A percentile compares a stretch with the other conserved stretches of the same genome.
phyloP scores from a whole-genome alignment of 164 flowering plant species.

The Liriodendron chinense region DNA sequence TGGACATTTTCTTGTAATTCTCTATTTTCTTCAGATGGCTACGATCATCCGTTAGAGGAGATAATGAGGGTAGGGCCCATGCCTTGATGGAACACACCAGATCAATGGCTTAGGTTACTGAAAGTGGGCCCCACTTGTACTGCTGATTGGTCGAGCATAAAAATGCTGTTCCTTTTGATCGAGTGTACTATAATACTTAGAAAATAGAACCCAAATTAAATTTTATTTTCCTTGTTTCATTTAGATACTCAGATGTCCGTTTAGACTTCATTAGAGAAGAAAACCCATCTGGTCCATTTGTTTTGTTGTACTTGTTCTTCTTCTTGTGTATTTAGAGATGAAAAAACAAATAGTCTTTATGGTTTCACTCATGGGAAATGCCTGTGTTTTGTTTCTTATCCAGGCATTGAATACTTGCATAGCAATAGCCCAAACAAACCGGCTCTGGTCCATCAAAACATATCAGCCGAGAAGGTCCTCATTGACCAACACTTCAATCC shows the following conservation, averaged over 20 bases:
- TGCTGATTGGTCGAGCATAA: no score
- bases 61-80: background rate
- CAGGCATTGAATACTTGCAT: conserved; percentile 88
- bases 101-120: background rate
- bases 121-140: no score
- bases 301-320: background rate
- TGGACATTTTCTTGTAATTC: background rate
- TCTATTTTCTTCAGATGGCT: background rate
- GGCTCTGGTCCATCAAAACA: conserved; percentile 68
- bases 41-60: background rate
- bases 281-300: background rate
- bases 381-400: background rate
- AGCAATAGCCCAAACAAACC: conserved; percentile 47
- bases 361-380: background rate
- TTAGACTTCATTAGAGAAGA: no score
- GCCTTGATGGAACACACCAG: background rate
- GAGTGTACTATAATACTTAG: no score
- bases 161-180: no score
- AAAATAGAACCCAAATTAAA: no score
- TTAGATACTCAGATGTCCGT: no score
- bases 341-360: background rate
- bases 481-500: conserved; percentile 67
- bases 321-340: background rate
- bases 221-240: background rate
- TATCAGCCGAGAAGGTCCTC: conserved; percentile 89